Evolutionary conservation across 2,329 filamentous ascomycete genomes (phyloP).

Genomic region (Penicillium sp.): DNA sequence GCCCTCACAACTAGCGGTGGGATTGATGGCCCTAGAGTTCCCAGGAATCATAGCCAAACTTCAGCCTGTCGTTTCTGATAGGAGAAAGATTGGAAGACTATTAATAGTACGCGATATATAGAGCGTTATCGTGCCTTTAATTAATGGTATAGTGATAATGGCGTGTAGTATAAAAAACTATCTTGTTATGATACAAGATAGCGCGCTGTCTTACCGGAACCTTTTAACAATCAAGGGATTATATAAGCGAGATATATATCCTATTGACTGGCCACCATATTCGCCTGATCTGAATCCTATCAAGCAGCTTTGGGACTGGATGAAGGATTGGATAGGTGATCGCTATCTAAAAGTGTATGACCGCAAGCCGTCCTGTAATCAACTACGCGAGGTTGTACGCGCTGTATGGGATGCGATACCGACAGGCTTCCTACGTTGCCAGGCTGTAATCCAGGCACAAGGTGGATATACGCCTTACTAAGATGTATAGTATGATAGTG

Average conservation of each 20-base stretch:
- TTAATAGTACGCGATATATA: background rate
- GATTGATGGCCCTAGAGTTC: too few species aligned
- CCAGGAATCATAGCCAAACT: too few species aligned
- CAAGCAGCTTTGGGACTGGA: background rate
- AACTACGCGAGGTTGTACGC: too few species aligned
- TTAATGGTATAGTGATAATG: too few species aligned
- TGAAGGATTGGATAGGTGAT: background rate
- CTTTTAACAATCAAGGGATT: background rate
- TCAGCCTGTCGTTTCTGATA: too few species aligned
- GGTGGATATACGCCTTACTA: too few species aligned
- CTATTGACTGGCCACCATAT: slow-evolving; percentile 6
- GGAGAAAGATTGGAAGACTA: background rate
- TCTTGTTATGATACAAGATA: background rate
- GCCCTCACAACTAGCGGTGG: background rate
- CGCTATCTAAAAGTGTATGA: too few species aligned
- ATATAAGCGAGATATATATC: background rate
- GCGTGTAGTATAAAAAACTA: background rate
- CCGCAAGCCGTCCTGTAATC: too few species aligned
- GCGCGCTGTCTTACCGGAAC: background rate
- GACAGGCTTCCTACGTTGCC: background rate
- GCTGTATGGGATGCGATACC: too few species aligned
- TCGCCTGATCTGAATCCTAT: slow-evolving; percentile 9
- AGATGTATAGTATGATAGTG: too few species aligned
- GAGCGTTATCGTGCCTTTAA: background rate
- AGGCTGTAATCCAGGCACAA: too few species aligned